These are phyloP conservation scores for Trametes coccinea DNA, from an alignment of 768 basidiomycete species.

Conservation along the genomic window DNA sequence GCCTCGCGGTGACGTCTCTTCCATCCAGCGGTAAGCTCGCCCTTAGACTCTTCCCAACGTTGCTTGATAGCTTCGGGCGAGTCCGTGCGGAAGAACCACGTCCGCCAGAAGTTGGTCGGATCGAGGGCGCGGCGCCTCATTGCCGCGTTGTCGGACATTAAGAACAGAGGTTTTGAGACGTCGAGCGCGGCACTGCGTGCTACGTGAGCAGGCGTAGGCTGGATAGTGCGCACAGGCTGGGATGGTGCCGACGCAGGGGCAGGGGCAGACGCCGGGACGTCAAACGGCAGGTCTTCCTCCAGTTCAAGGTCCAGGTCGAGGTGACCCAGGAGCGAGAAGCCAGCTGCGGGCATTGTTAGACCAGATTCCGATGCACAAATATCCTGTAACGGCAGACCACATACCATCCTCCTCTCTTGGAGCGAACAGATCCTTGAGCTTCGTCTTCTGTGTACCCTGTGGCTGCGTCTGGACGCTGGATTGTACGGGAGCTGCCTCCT, in stretches of 20 bases:
- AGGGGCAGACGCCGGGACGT: conserved; percentile 20
- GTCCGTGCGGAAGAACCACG: conserved; percentile 51
- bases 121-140: conserved; percentile 38
- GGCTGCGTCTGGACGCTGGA: not conserved
- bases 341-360: conserved; percentile 38
- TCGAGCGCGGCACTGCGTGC: conserved; percentile 42
- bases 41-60: conserved; percentile 70
- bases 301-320: conserved; percentile 74
- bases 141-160: conserved; percentile 43
- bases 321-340: conserved; percentile 76
- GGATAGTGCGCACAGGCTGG: conserved; percentile 4
- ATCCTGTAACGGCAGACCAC: conserved; percentile 9
- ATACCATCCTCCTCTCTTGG: conserved; percentile 68
- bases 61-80: conserved; percentile 61
- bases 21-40: conserved; percentile 72
- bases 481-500: not conserved
- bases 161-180: conserved; percentile 60
- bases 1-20: conserved; percentile 78
- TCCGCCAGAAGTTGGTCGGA: conserved; percentile 48
- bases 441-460: conserved; percentile 25
- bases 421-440: conserved; percentile 73
- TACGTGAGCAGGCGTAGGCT: conserved; percentile 6
- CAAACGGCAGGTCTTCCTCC: conserved; percentile 51
- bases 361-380: too few relatives aligned
- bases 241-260: conserved; percentile 13